Percentiles rank a stretch among this genome's conserved stretches.
Conservation (phyloP, 2,329 filamentous ascomycete species). For the Sphaerulina musiva region DNA sequence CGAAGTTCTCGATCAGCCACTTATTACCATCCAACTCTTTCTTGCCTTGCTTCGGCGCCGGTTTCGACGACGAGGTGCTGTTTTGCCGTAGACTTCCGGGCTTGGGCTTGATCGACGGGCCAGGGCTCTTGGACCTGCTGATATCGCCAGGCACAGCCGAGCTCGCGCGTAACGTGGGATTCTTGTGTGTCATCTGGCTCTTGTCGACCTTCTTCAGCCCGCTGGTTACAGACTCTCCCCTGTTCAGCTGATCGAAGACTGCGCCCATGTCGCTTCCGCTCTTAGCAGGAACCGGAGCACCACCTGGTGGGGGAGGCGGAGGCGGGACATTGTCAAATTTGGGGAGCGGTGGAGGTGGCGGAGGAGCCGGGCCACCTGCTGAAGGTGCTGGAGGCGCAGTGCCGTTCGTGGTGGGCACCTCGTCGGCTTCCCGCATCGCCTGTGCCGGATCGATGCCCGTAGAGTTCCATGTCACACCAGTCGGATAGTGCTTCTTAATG, state of each 20-base stretch:
- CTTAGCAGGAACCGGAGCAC: constrained; percentile 48
- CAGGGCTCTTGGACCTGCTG: constrained; percentile 69
- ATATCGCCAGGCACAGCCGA: constrained; percentile 59
- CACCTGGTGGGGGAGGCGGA: constrained; percentile 47
- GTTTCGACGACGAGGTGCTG: constrained; percentile 23
- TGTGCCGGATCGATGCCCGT: constrained; percentile 67
- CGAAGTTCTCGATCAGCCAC: constrained; percentile 94
- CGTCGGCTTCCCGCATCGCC: constrained; percentile 54
- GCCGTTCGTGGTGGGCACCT: constrained; percentile 29
- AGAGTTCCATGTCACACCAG: constrained; percentile 80
- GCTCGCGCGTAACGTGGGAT: constrained; percentile 71
- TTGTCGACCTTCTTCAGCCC: constrained; percentile 88
- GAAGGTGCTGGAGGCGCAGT: constrained; percentile 48
- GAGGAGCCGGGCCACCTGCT: constrained; percentile 53
- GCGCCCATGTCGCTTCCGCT: constrained; percentile 63
- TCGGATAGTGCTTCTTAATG: constrained; percentile 73
- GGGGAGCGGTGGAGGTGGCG: constrained; percentile 57
- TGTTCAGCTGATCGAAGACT: constrained; percentile 87
- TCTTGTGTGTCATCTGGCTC: constrained; percentile 98
- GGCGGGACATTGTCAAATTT: constrained; percentile 47
- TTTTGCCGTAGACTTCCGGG: constrained; percentile 46
- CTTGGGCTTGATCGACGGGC: constrained; percentile 63
- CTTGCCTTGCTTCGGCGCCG: constrained; percentile 31
- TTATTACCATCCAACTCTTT: constrained; percentile 62
- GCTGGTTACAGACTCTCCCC: constrained; percentile 79